phyloP scores from a whole-genome alignment of 352 stramenopile genomes.

The Phytophthora citricola region DNA sequence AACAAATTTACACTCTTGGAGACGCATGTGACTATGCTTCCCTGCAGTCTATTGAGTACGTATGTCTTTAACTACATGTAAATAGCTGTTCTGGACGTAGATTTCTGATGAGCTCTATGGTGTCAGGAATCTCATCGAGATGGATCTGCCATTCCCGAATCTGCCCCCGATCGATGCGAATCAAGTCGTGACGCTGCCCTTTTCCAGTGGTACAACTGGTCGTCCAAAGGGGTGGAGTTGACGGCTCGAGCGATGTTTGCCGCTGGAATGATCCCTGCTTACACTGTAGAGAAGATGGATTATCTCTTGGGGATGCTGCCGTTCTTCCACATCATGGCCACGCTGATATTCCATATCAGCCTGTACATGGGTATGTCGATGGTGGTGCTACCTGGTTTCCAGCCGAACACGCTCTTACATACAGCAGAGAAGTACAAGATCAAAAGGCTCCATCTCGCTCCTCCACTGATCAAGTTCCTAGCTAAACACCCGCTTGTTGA shows the following conservation, averaged over 20 bases:
- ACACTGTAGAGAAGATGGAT: constrained; percentile 50
- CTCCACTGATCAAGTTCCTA: constrained; percentile 77
- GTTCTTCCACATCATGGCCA: constrained; percentile 97
- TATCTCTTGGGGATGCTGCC: constrained; percentile 73
- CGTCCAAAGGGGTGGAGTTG: constrained; percentile 88
- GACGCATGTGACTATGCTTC: neutral
- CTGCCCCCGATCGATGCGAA: constrained; percentile 24
- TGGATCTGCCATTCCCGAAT: constrained; percentile 23
- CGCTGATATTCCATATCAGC: constrained; percentile 80
- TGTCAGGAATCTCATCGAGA: constrained; percentile 19
- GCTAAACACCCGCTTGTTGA: constrained; percentile 86
- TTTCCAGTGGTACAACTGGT: constrained; percentile 94
- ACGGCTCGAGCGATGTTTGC: constrained; percentile 81
- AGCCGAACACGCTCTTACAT: constrained; percentile 87
- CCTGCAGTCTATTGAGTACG: constrained; percentile 39
- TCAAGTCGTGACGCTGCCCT: constrained; percentile 65
- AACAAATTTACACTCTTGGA: constrained; percentile 32
- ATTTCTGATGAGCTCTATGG: neutral
- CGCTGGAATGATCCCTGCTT: constrained; percentile 69
- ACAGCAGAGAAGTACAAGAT: constrained; percentile 68
- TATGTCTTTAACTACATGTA: neutral
- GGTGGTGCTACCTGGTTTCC: constrained; percentile 91
- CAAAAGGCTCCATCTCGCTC: constrained; percentile 60
- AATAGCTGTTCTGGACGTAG: neutral
- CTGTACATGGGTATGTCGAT: constrained; percentile 80